Conservation (phyloP, 352 stramenopile genomes). For the Pythium graminicola region DNA sequence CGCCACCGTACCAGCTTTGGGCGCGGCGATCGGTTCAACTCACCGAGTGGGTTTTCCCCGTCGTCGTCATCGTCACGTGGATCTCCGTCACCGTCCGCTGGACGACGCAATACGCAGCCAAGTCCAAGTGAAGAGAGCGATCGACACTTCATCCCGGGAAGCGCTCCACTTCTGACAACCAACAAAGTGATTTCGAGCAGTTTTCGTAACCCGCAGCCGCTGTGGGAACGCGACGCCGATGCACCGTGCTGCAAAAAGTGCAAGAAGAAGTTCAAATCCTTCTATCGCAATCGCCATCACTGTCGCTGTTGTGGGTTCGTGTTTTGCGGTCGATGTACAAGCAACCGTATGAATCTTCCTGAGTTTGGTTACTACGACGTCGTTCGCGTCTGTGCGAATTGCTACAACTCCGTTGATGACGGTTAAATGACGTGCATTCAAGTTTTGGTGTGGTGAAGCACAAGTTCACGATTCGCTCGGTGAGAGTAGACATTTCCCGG, state of each 20-base stretch:
- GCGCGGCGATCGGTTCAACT: constrained; percentile 22
- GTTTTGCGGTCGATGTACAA: constrained; percentile 74
- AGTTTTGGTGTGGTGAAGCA: constrained; percentile 25
- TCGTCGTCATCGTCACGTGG: constrained; percentile 23
- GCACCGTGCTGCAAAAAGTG: constrained; percentile 80
- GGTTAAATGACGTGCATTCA: constrained; percentile 13
- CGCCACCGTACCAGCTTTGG: constrained; percentile 11
- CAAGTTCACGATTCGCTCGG: constrained; percentile 28
- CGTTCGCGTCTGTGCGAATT: constrained; percentile 71
- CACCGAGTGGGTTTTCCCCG: constrained; percentile 30
- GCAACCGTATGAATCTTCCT: constrained; percentile 78
- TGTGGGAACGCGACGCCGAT: constrained; percentile 80
- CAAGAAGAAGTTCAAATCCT: constrained; percentile 87
- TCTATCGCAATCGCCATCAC: constrained; percentile 75
- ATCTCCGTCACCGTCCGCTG: constrained; percentile 7
- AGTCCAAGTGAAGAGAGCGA: constrained; percentile 12
- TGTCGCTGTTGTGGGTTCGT: constrained; percentile 83
- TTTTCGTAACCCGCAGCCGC: constrained; percentile 69
- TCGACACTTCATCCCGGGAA: constrained; percentile 50
- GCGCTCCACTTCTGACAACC: constrained; percentile 52
- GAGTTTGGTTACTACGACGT: constrained; percentile 87
- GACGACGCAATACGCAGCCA: constrained; percentile 19
- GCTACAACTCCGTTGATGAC: constrained; percentile 76
- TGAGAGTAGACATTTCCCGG: constrained; percentile 45
- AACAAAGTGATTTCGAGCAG: constrained; percentile 62